These are phyloP conservation scores for Alternaria hordeiaustralica DNA, from an alignment of 2,329 filamentous ascomycete genomes.

Conservation along the genomic window DNA sequence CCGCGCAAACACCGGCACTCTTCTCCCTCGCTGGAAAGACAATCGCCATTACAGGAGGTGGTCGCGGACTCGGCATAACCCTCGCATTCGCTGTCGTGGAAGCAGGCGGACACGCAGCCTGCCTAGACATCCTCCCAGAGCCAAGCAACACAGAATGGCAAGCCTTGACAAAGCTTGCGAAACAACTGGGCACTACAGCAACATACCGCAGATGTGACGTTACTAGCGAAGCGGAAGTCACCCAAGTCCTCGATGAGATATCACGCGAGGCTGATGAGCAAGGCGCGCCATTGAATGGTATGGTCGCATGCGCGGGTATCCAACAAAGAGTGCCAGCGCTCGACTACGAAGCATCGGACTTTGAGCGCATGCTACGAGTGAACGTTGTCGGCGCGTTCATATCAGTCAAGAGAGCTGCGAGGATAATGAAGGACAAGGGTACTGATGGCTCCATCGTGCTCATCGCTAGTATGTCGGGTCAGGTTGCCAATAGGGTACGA, in stretches of 20 bases:
- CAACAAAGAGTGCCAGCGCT: slow-evolving; percentile 57
- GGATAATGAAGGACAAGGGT: slow-evolving; percentile 62
- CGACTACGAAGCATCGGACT: slow-evolving; percentile 53
- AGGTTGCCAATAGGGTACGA: slow-evolving; percentile 21
- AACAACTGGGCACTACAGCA: slow-evolving; percentile 41
- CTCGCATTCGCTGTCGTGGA: slow-evolving; percentile 59
- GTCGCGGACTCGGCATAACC: slow-evolving; percentile 59
- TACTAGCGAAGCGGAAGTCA: slow-evolving; percentile 53
- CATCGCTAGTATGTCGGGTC: slow-evolving; percentile 50
- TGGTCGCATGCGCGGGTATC: slow-evolving; percentile 58
- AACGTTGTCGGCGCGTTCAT: slow-evolving; percentile 49
- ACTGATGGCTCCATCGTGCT: slow-evolving; percentile 67
- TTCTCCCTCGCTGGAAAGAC: slow-evolving; percentile 40
- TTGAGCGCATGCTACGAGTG: slow-evolving; percentile 45
- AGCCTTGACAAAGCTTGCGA: slow-evolving; percentile 52
- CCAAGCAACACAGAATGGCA: slow-evolving; percentile 52
- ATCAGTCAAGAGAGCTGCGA: slow-evolving; percentile 41
- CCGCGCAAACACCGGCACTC: slow-evolving; percentile 4
- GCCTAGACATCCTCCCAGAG: slow-evolving; percentile 54
- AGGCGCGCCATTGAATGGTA: slow-evolving; percentile 47
- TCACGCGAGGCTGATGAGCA: slow-evolving; percentile 42
- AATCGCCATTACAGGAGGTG: slow-evolving; percentile 59
- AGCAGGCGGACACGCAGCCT: slow-evolving; percentile 58
- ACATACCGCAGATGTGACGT: slow-evolving; percentile 57
- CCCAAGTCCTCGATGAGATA: slow-evolving; percentile 47